These are phyloP conservation scores for Annulohypoxylon truncatum DNA, from an alignment of 2,329 filamentous ascomycete genomes.

Conservation along the genomic window DNA sequence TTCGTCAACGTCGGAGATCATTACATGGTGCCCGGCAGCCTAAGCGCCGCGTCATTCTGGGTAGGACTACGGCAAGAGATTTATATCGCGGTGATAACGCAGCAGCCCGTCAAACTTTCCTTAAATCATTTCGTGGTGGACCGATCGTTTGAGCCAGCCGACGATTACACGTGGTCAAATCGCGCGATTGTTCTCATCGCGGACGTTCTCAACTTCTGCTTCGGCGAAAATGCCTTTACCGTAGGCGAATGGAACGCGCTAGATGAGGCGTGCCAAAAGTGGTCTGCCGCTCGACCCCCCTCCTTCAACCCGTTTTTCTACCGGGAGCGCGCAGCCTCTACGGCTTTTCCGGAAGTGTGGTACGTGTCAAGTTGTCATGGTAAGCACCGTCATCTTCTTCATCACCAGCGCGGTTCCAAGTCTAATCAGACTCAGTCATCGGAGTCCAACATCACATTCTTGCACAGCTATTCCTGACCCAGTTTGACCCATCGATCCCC, in stretches of 20 bases:
- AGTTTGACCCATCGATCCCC: slow-evolving; percentile 66
- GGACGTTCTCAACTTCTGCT: slow-evolving; percentile 73
- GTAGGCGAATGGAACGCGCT: slow-evolving; percentile 58
- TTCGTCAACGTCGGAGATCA: slow-evolving; percentile 58
- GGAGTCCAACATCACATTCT: slow-evolving; percentile 71
- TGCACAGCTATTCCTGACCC: slow-evolving; percentile 66
- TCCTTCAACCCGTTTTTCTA: slow-evolving; percentile 68
- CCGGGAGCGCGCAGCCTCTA: slow-evolving; percentile 51
- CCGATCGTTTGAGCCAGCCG: slow-evolving; percentile 59
- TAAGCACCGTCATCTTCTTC: slow-evolving; percentile 43
- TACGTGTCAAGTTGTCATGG: slow-evolving; percentile 67
- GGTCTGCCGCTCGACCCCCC: slow-evolving; percentile 59
- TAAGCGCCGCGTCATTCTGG: slow-evolving; percentile 67
- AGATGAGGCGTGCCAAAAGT: slow-evolving; percentile 58
- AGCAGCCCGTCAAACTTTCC: slow-evolving; percentile 60
- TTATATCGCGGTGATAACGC: slow-evolving; percentile 64
- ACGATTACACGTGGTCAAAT: slow-evolving; percentile 70
- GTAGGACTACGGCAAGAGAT: slow-evolving; percentile 70
- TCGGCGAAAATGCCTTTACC: slow-evolving; percentile 56
- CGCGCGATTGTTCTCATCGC: slow-evolving; percentile 70
- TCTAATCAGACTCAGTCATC: slow-evolving; percentile 56
- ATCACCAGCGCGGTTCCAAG: neutral
- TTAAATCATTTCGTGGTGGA: slow-evolving; percentile 64
- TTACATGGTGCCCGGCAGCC: slow-evolving; percentile 54
- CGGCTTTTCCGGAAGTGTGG: slow-evolving; percentile 68